Evolutionary conservation across 306 rosid species (phyloP).

Genomic region (Carpinus fangiana): DNA sequence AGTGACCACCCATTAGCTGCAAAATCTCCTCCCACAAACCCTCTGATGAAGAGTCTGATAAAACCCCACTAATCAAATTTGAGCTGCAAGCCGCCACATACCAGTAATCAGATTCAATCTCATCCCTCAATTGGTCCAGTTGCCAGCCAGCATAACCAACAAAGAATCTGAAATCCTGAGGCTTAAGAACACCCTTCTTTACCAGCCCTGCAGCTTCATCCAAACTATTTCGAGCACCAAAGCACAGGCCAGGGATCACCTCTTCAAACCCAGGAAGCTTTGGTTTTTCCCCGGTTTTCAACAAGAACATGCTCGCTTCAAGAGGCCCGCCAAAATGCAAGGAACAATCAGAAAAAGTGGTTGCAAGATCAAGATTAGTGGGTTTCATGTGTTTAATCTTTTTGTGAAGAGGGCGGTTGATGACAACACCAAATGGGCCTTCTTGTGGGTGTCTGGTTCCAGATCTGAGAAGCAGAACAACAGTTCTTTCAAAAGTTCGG

Average conservation of each 20-base stretch:
- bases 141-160: constrained; percentile 99
- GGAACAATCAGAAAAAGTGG: constrained; percentile 86
- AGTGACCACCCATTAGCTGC: constrained; percentile 93
- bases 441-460: constrained; percentile 87
- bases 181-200: constrained; percentile 81
- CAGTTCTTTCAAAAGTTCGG: constrained; percentile 88
- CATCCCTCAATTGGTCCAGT: constrained; percentile 87
- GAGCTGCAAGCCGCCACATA: constrained; percentile 97
- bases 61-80: constrained; percentile 57
- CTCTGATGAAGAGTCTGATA: constrained; percentile 64
- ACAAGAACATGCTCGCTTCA: constrained; percentile 90
- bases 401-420: constrained; percentile 90
- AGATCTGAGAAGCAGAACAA: constrained; percentile 87
- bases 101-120: constrained; percentile 93
- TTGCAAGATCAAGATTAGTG: constrained; percentile 74
- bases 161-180: constrained; percentile 86
- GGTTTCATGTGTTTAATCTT: constrained; percentile 88
- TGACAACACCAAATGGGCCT: constrained; percentile 92
- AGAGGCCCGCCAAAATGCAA: constrained; percentile 95
- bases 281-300: constrained; percentile 61
- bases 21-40: constrained; percentile 87
- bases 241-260: constrained; percentile 88
- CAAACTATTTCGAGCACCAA: constrained; percentile 85
- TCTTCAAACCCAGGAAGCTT: constrained; percentile 79
- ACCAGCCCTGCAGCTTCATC: constrained; percentile 84